phyloP scores from a whole-genome alignment of 306 rosid species.

The Neltuma alba region DNA sequence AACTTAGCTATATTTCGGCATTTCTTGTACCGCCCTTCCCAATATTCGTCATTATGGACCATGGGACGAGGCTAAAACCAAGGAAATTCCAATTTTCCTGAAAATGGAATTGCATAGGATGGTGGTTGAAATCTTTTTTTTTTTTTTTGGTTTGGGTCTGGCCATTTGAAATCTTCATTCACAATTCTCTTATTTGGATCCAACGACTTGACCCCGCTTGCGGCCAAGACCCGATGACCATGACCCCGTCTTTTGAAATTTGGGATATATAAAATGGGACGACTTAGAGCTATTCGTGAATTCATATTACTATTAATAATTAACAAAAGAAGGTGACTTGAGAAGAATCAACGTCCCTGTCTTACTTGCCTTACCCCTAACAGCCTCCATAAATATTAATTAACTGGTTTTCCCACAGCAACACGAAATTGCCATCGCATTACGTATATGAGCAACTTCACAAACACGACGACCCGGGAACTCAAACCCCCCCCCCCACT shows the following conservation, averaged over 20 bases:
- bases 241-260: conserved; percentile 21
- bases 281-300: background rate
- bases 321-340: background rate
- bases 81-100: conserved; percentile 1
- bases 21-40: background rate
- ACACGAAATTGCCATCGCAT: conserved; percentile 30
- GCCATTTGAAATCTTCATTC: conserved; percentile 25
- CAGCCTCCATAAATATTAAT: conserved; percentile 35
- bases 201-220: conserved; percentile 35
- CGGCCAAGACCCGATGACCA: conserved; percentile 19
- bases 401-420: background rate
- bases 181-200: conserved; percentile 30
- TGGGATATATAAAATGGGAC: conserved; percentile 14
- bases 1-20: background rate
- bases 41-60: conserved; percentile 5
- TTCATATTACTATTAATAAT: background rate
- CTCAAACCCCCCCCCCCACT: conserved; percentile 5
- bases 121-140: conserved; percentile 13
- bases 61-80: conserved; percentile 7
- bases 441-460: conserved; percentile 39
- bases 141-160: background rate
- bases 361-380: conserved; percentile 27
- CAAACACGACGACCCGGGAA: conserved; percentile 57
- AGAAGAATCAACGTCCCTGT: conserved; percentile 31
- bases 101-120: conserved; percentile 10